Percentiles rank a stretch among this genome's conserved stretches.
Conservation (phyloP, 345 rosid genomes). For the Corchorus olitorius region DNA sequence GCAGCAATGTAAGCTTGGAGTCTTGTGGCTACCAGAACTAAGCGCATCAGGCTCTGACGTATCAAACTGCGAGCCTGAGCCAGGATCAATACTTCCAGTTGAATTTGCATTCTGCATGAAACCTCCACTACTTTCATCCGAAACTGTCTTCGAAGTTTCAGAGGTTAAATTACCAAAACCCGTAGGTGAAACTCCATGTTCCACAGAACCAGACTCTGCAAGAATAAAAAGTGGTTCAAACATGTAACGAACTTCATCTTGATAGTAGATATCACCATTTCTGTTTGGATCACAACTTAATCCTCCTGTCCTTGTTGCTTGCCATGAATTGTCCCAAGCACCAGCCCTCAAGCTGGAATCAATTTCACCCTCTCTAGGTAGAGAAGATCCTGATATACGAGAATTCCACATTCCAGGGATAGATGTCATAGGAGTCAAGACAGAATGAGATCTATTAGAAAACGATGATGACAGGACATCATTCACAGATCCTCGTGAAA, state of each 20-base stretch:
- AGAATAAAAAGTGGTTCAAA: conserved; percentile 98
- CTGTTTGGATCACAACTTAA: conserved; percentile 76
- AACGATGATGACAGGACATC: conserved; percentile 65
- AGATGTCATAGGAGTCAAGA: conserved; percentile 58
- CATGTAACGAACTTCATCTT: conserved; percentile 71
- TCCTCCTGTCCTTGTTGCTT: conserved; percentile 72
- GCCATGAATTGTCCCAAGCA: conserved; percentile 94
- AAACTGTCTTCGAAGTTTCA: conserved; percentile 58
- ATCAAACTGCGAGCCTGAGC: conserved; percentile 69
- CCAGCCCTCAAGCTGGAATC: conserved; percentile 79
- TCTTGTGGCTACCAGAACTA: conserved; percentile 55
- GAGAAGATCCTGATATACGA: conserved; percentile 76
- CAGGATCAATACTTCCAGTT: conserved; percentile 57
- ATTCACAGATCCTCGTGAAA: conserved; percentile 69
- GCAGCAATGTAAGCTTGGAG: conserved; percentile 93
- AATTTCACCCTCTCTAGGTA: conserved; percentile 86
- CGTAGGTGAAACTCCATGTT: conserved; percentile 72
- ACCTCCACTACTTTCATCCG: conserved; percentile 70
- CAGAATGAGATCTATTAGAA: conserved; percentile 69
- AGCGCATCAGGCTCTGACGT: conserved; percentile 64
- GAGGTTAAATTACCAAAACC: conserved; percentile 48
- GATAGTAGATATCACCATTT: conserved; percentile 66
- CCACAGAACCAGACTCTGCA: conserved; percentile 93
- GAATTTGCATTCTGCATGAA: conserved; percentile 59
- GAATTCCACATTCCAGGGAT: conserved; percentile 86